phyloP scores from a whole-genome alignment of 169 alveolate genomes.

The Eimeria praecox region DNA sequence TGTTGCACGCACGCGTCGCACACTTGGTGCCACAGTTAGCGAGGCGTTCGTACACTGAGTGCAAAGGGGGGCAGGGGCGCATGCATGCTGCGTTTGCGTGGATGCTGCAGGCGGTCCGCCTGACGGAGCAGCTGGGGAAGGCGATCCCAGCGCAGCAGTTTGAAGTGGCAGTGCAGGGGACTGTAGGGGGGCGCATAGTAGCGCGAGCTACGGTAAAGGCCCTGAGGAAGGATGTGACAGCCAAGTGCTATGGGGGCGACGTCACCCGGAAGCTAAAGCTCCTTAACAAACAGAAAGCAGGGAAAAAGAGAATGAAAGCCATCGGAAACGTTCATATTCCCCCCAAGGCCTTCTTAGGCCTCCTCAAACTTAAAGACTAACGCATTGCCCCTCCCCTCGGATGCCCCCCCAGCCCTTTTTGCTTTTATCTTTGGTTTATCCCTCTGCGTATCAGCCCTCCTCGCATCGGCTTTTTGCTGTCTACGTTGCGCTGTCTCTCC shows the following conservation, averaged over 20 bases:
- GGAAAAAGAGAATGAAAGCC: conserved; percentile 85
- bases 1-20: neutral
- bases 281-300: conserved; percentile 93
- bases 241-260: conserved; percentile 97
- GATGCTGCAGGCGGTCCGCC: conserved; percentile 49
- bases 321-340: conserved; percentile 75
- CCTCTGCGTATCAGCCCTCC: neutral
- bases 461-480: neutral
- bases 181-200: conserved; percentile 90
- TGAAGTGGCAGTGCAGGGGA: conserved; percentile 93
- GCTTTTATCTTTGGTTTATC: neutral
- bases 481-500: neutral
- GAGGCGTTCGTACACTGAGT: neutral
- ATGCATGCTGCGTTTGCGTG: conserved; percentile 11
- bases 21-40: neutral
- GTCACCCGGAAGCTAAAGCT: conserved; percentile 95
- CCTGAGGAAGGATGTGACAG: conserved; percentile 95
- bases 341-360: conserved; percentile 76
- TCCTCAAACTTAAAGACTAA: conserved; percentile 56
- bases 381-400: neutral
- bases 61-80: neutral
- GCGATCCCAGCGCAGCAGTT: conserved; percentile 94
- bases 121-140: conserved; percentile 84
- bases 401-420: neutral
- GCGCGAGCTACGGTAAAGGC: conserved; percentile 94